Conservation (phyloP, 441 rosid genomes). For the Mallotus japonicus region DNA sequence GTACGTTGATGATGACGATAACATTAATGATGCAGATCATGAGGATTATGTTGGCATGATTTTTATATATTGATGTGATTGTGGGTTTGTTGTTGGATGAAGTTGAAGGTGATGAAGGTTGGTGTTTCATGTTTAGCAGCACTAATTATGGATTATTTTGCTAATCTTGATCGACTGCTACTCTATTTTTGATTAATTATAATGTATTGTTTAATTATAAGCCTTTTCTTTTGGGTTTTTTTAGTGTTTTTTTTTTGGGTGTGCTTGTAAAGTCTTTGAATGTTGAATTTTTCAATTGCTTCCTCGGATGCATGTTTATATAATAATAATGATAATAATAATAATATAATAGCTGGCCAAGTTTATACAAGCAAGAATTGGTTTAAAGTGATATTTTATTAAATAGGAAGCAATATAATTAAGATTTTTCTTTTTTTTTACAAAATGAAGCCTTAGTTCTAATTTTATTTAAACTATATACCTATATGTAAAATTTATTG, state of each 20-base stretch:
- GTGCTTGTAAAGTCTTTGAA: too few species aligned
- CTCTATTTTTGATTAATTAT: background rate
- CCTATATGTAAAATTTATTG: too few species aligned
- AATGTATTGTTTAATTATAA: too few species aligned
- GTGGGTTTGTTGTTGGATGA: constrained; percentile 36
- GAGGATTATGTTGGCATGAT: constrained; percentile 24
- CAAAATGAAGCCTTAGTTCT: too few species aligned
- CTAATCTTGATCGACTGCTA: background rate
- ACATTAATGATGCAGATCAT: background rate
- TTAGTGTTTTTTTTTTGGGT: too few species aligned
- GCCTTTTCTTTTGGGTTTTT: too few species aligned
- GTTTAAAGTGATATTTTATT: too few species aligned
- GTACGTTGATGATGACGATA: constrained; percentile 11
- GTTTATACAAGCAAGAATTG: too few species aligned
- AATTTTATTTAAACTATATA: too few species aligned
- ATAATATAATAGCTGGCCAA: too few species aligned
- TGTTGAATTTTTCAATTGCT: background rate
- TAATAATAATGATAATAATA: background rate
- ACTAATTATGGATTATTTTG: constrained; percentile 21
- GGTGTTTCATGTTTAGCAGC: constrained; percentile 45
- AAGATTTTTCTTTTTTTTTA: too few species aligned
- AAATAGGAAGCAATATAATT: too few species aligned
- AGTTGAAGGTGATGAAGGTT: constrained; percentile 52
- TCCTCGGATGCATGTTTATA: background rate
- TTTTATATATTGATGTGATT: constrained; percentile 27